Base-by-base conservation (phyloP, 176 grass and related monocot species). In the Oryza rufipogon region DNA sequence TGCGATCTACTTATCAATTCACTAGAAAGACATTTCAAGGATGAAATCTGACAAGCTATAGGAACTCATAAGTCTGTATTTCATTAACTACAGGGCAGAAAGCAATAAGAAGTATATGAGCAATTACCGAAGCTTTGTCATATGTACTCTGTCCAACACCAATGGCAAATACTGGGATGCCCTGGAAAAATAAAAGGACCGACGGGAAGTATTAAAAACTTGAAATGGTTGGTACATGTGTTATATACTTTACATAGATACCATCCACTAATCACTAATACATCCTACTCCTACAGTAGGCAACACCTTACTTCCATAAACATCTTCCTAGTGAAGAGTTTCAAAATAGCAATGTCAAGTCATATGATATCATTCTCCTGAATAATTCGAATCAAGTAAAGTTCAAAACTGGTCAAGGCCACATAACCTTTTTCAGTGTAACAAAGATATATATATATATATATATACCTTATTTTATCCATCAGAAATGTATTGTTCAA, bases 91-190 rank as follows among this genome's bases (percentile, higher is more conserved):
- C 25, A 86, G n/a, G 17, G 13, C 52, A 73, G 68, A 79, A 79
- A 82, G 44, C 26, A 4, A 41, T 28, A 70, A 26, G 11, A 73
- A 3, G 73, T 76, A 58, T 52, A 64, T 41, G 38, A 80, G 26
- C 46, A 90, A 77, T 88, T 98, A 98, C 96, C 41, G 91, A 93
- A 85, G 93, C 87, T 90, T 95, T 98, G 83, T 95, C 87, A 26
- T 87, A 98, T 86, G 93, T 91, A 83, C 96, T 98, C 54, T 86
- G 87, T 61, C 96, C 96, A 92, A 95, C 87, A 83, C 96, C 93
- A 74, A 93, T 60, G 33, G 87, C 96, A 91, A 95, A 92, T 74
- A 95, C 91, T 70, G 96, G 96, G 49, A 87, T 67, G 33, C 96
- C 96, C 96, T 98, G 81, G 71, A 41, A 72, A 71, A 98, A 22